Conservation (phyloP, 1,139 yeast genomes). For the Hemisphaericaspora subhashii region DNA sequence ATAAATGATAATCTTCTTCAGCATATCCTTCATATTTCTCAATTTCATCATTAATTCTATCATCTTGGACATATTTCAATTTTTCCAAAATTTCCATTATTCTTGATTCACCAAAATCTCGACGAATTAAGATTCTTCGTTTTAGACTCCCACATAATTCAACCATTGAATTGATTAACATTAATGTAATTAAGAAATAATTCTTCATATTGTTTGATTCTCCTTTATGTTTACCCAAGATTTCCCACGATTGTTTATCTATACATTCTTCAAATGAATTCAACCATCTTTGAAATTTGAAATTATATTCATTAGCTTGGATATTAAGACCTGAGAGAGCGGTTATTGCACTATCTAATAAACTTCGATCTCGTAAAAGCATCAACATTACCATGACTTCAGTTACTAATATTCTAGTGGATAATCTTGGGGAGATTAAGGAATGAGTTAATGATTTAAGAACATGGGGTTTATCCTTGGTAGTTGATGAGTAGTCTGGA, state of each 20-base stretch:
- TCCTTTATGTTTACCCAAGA: constrained; percentile 6
- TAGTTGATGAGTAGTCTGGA: too few species aligned
- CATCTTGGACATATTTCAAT: constrained; percentile 35
- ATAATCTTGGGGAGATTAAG: constrained; percentile 40
- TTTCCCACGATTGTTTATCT: constrained; percentile 22
- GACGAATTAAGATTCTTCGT: constrained; percentile 35
- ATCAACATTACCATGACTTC: constrained; percentile 42
- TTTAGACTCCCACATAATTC: constrained; percentile 32
- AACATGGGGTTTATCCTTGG: constrained; percentile 30
- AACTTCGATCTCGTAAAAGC: constrained; percentile 25
- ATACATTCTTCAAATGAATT: constrained; percentile 36
- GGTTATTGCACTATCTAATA: constrained; percentile 31
- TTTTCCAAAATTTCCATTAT: constrained; percentile 39
- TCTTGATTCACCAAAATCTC: constrained; percentile 44
- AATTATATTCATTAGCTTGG: constrained; percentile 32
- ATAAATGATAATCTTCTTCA: constrained; percentile 34
- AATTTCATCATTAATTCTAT: constrained; percentile 45
- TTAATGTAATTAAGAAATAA: constrained; percentile 46
- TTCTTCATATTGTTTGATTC: constrained; percentile 29
- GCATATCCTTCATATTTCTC: constrained; percentile 42
- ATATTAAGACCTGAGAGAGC: constrained; percentile 38
- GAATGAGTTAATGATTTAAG: constrained; percentile 40
- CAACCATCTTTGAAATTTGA: constrained; percentile 44
- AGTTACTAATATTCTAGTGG: constrained; percentile 44
- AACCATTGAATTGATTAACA: constrained; percentile 44